Evolutionary conservation across 768 basidiomycete genomes (phyloP), one percentile per base, ranked within the genome.

Genomic region (Boletales sp.): DNA sequence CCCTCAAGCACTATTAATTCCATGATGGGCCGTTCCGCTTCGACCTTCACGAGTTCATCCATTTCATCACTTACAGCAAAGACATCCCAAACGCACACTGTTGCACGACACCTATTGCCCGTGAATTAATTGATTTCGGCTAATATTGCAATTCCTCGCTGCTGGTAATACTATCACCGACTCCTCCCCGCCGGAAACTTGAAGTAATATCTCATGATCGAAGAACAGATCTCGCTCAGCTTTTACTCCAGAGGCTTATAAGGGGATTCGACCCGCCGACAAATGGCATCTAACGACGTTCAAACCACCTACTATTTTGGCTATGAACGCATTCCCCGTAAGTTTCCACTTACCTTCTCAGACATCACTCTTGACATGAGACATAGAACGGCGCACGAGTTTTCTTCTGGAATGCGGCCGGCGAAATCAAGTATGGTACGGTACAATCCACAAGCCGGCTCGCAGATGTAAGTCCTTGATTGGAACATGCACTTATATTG

Each of bases 321-420:
- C 80, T 84, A 86, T 86, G 84, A 87, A 86, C 74, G 74, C 73
- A 52, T 82, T 79, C 66, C 78, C 80, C 32, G 81, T 86, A 60
- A 56, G 83, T 71, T 21, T 21, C 35, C 45, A 30, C 37, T 39
- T 34, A 45, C 31, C 49, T 44, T 35, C 41, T 33, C 36, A 45
- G 46, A 44, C 36, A 17, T 47, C 25, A 28, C 25, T 28, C 34
- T 54, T 57, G 63, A 65, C 55, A 51, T 49, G 18, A 36, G 49
- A 44, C 25, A 48, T 41, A 90, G 87, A 72, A 74, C 48, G 86
- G 86, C 58, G 82, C 84, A 55, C 75, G 79, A 46, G 84, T 90
- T 42, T 82, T 80, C 60, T 89, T 79, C 72, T 86, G 84, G 79
- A 72, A 73, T 42, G 67, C 77, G 19, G 68, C 65, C 37, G 82